Percentiles rank a stretch among this genome's conserved stretches.
phyloP scores from a whole-genome alignment of 768 basidiomycete genomes.

The Strobilomyces echinocephalus region DNA sequence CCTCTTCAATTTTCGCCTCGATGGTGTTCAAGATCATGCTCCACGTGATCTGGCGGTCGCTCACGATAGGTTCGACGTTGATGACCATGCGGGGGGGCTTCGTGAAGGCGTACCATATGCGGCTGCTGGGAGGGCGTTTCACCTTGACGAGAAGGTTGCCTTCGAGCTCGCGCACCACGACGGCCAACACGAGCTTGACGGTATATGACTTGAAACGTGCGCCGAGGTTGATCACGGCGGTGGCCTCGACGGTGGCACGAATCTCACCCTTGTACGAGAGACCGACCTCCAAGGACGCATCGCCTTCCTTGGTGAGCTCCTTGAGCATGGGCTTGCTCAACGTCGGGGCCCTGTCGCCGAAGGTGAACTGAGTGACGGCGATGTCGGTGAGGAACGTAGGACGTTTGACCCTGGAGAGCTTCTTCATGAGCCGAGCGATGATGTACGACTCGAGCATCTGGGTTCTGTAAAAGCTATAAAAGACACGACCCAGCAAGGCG shows the following conservation, averaged over 20 bases:
- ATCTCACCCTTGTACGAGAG: slow-evolving; percentile 83
- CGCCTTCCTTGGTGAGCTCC: slow-evolving; percentile 91
- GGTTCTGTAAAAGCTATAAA: slow-evolving; percentile 89
- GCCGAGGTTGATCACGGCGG: slow-evolving; percentile 80
- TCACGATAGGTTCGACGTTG: slow-evolving; percentile 90
- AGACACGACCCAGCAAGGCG: slow-evolving; percentile 85
- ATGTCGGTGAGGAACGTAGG: slow-evolving; percentile 84
- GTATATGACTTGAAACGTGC: slow-evolving; percentile 83
- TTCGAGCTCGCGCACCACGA: slow-evolving; percentile 82
- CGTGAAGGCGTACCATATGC: slow-evolving; percentile 93
- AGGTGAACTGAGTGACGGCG: slow-evolving; percentile 81
- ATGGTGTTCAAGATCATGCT: slow-evolving; percentile 86
- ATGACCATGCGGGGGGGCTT: slow-evolving; percentile 83
- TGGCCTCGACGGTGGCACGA: slow-evolving; percentile 85
- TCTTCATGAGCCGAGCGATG: slow-evolving; percentile 87
- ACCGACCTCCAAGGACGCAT: slow-evolving; percentile 84
- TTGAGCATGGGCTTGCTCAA: slow-evolving; percentile 98
- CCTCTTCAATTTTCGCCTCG: slow-evolving; percentile 82
- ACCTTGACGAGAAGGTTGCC: slow-evolving; percentile 87
- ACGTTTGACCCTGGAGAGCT: slow-evolving; percentile 85
- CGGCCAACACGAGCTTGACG: slow-evolving; percentile 86
- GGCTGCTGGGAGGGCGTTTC: slow-evolving; percentile 92
- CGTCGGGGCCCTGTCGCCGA: slow-evolving; percentile 79
- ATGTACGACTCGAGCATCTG: slow-evolving; percentile 77
- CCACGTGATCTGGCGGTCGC: slow-evolving; percentile 92